Percentiles rank a stretch among this genome's conserved stretches.
phyloP scores from a whole-genome alignment of 768 basidiomycete genomes.

The Lactarius indigo region DNA sequence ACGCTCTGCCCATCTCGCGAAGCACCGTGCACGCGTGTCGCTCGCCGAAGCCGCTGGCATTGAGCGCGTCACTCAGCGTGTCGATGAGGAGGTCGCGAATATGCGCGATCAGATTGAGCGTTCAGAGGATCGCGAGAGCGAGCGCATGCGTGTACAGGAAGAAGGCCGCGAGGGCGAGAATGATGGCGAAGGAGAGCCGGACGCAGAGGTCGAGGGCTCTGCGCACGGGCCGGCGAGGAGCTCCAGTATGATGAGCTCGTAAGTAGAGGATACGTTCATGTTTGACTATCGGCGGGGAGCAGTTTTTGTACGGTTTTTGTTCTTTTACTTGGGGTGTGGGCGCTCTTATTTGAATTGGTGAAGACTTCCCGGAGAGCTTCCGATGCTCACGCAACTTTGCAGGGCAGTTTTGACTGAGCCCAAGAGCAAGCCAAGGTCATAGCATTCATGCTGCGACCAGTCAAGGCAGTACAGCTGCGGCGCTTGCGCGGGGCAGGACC shows the following conservation, averaged over 20 bases:
- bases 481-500: neutral
- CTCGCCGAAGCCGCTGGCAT: constrained; percentile 83
- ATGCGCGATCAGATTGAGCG: constrained; percentile 76
- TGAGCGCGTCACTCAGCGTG: constrained; percentile 81
- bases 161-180: constrained; percentile 17
- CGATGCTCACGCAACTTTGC: neutral
- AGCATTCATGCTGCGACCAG: neutral
- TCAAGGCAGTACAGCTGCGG: neutral
- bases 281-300: neutral
- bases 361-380: neutral
- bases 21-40: constrained; percentile 76
- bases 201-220: constrained; percentile 21
- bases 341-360: neutral
- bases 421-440: neutral
- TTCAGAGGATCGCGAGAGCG: constrained; percentile 46
- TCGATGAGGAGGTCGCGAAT: constrained; percentile 79
- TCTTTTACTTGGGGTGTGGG: neutral
- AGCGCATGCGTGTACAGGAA: constrained; percentile 23
- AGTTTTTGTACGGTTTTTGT: neutral
- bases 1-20: constrained; percentile 75
- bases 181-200: constrained; percentile 20
- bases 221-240: constrained; percentile 21
- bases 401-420: neutral
- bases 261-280: neutral
- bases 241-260: constrained; percentile 16